Conservation (phyloP, 306 rosid genomes). For the Vicia sativa region DNA sequence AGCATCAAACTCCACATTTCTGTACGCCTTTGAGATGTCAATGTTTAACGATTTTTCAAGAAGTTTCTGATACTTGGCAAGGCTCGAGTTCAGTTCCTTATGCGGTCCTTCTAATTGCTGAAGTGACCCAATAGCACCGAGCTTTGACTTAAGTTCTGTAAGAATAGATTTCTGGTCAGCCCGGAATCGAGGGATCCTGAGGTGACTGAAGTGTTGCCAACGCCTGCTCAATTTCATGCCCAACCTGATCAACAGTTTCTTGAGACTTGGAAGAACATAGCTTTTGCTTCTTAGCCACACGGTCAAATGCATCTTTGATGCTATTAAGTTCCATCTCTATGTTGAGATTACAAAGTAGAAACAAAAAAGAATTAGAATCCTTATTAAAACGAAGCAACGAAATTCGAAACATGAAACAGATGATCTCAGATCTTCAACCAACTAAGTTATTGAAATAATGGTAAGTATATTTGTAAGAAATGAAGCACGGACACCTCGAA, state of each 20-base stretch:
- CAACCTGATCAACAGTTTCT: slow-evolving; percentile 74
- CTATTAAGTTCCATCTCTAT: slow-evolving; percentile 73
- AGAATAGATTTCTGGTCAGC: slow-evolving; percentile 63
- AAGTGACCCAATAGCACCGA: slow-evolving; percentile 57
- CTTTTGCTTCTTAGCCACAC: slow-evolving; percentile 87
- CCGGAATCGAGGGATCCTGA: slow-evolving; percentile 43
- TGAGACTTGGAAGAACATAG: slow-evolving; percentile 71
- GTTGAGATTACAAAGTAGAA: slow-evolving; percentile 38
- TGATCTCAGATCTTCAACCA: too few relatives aligned
- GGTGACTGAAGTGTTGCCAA: slow-evolving; percentile 58
- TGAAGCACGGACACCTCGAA: too few relatives aligned
- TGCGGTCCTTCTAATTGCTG: slow-evolving; percentile 67
- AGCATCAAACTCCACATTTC: slow-evolving; percentile 72
- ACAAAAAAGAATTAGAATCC: slow-evolving; percentile 24
- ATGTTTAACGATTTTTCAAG: slow-evolving; percentile 65
- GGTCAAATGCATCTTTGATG: slow-evolving; percentile 85
- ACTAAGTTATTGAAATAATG: too few relatives aligned
- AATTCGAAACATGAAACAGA: too few relatives aligned
- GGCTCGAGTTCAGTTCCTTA: slow-evolving; percentile 62
- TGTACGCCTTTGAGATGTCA: slow-evolving; percentile 82
- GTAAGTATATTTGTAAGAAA: too few relatives aligned
- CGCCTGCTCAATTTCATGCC: slow-evolving; percentile 67
- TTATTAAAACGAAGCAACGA: too few relatives aligned
- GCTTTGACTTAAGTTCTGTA: slow-evolving; percentile 60
- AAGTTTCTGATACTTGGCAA: slow-evolving; percentile 68